Base-by-base conservation (phyloP, 805 yeast genomes). In the Wickerhamiella domercqiae region DNA sequence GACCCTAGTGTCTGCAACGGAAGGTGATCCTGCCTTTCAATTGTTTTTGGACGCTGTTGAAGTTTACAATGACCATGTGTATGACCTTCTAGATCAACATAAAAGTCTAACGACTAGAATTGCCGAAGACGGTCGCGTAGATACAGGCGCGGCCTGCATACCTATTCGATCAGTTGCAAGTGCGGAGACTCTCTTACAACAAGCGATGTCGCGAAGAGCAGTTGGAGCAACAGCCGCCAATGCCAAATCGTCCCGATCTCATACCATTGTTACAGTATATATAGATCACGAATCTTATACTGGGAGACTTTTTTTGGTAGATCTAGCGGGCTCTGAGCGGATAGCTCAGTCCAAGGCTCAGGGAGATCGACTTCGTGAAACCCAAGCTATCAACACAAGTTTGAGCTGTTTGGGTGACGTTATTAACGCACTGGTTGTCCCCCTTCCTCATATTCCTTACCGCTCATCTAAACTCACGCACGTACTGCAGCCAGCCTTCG, bases 271-370 rank as follows among this genome's bases (percentile, higher is more conserved):
- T 47, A 74, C 72, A 7, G 61, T 90, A 2, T 59, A 64, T n/a
- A 59, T 87, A 24, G 11, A 9, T 24, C 26, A 24, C 26, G 15
- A 15, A 13, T 3, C 32, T 29, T 5, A 22, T 32, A 9, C 7
- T 3, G 90, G 95, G 11, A 66, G 70, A 2, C 60, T 87, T 40
- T 84, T 87, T 50, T 60, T 87, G 38, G 75, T 90, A 34, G 98
- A 87, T 58, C 63, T 87, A 38, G 98, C 98, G 0, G 98, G 98
- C 2, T 81, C 94, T 0, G 98, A 87, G 60, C 64, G 97, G 40
- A 62, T 86, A 11, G 57, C 75, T 5, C 67, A 70, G n/a, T 79
- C 94, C 0, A 79, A 76, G 49, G 93, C 73, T 0, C 68, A 70
- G 1, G 96, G 96, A 0, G 81, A 75, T 9, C 59, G 96, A 34